These are phyloP conservation scores for Pythium phragmitis DNA, from an alignment of 352 stramenopile species.

Conservation along the genomic window DNA sequence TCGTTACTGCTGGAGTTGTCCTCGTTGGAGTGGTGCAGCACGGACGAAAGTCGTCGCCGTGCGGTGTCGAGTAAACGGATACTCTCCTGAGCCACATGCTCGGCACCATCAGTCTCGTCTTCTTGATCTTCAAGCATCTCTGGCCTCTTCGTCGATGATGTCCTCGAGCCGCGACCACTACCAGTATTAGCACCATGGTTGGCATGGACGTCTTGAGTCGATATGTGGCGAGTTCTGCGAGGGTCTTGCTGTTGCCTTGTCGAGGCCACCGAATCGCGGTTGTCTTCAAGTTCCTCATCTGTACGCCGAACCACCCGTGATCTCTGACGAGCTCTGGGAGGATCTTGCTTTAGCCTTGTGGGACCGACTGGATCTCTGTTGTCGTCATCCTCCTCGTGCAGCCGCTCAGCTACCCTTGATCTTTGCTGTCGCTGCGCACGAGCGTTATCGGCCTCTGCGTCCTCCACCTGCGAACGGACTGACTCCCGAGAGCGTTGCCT, in stretches of 20 bases:
- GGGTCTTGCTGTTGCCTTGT: not conserved
- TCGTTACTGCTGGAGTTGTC: constrained; percentile 29
- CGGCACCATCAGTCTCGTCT: constrained; percentile 4
- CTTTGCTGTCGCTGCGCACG: not conserved
- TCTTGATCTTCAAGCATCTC: not conserved
- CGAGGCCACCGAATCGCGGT: not conserved
- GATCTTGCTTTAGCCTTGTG: not conserved
- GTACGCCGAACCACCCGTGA: not conserved
- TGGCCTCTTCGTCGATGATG: not conserved
- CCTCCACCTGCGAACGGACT: not conserved
- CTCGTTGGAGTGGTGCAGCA: constrained; percentile 27
- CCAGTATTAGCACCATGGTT: not conserved
- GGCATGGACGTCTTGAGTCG: not conserved
- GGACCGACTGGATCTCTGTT: not conserved
- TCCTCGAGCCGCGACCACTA: not conserved
- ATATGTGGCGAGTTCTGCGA: not conserved
- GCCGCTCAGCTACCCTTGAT: not conserved
- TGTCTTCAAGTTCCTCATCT: not conserved
- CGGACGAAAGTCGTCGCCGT: constrained; percentile 24
- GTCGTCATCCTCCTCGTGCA: not conserved
- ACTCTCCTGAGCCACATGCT: constrained; percentile 23
- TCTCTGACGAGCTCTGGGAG: not conserved
- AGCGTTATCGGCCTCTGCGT: not conserved
- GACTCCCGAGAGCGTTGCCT: not conserved
- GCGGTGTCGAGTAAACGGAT: constrained; percentile 27